A percentile compares a stretch with the other conserved stretches of the same genome.
phyloP scores from a whole-genome alignment of 495 filamentous ascomycete genomes.

The Staphylotrichum tortipilum region DNA sequence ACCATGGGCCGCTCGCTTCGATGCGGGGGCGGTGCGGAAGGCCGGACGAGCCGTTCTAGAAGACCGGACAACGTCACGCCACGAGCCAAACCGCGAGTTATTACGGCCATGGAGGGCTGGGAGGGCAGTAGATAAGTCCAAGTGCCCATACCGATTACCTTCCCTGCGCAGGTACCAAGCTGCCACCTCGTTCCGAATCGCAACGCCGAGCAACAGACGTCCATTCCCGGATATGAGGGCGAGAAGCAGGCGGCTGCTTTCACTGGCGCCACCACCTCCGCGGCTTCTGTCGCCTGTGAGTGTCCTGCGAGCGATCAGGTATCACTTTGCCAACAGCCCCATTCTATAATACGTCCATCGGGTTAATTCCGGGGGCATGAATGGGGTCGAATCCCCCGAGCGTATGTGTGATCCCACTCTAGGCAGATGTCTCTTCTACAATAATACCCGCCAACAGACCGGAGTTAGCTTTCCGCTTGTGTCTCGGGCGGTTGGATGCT shows the following conservation, averaged over 20 bases:
- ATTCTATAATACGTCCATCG: constrained; percentile 10
- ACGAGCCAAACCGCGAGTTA: too few species aligned
- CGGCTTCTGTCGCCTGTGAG: too few species aligned
- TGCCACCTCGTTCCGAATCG: too few species aligned
- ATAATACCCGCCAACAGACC: too few species aligned
- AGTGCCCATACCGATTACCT: too few species aligned
- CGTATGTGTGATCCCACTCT: constrained; percentile 3
- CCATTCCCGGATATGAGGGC: not conserved
- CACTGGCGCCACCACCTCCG: too few species aligned
- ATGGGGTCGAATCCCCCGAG: constrained; percentile 4
- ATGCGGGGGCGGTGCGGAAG: not conserved
- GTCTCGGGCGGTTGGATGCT: too few species aligned
- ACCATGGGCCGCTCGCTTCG: not conserved
- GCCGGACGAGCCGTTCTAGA: not conserved
- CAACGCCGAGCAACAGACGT: not conserved
- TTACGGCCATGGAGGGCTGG: not conserved
- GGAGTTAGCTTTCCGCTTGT: too few species aligned
- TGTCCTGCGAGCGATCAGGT: too few species aligned
- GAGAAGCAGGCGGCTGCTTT: too few species aligned
- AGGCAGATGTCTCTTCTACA: not conserved
- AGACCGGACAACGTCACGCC: not conserved
- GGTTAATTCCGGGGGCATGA: constrained; percentile 4
- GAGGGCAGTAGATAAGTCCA: too few species aligned
- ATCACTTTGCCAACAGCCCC: not conserved
- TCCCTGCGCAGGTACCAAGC: too few species aligned